These are phyloP conservation scores for Limnanthes douglasii DNA, from an alignment of 345 rosid species.

Conservation along the genomic window DNA sequence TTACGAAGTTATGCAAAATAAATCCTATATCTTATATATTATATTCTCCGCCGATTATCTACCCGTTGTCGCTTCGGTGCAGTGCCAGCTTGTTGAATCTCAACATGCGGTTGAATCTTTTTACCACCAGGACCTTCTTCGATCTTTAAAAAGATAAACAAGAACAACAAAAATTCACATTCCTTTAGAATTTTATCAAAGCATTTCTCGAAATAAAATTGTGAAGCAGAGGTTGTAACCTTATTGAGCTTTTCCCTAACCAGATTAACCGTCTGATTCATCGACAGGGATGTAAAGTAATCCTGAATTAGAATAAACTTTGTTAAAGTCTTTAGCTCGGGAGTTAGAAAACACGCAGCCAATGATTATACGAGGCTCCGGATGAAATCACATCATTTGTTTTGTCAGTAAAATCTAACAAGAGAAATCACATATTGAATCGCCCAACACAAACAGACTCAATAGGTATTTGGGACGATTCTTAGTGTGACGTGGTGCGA, in stretches of 20 bases:
- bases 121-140: slow-evolving; percentile 20
- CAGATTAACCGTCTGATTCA: slow-evolving; percentile 62
- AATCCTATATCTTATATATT: slow-evolving; percentile 5
- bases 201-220: neutral
- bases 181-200: neutral
- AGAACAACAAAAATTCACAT: neutral
- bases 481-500: too few relatives aligned
- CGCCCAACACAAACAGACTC: neutral
- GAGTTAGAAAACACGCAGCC: neutral
- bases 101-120: slow-evolving; percentile 40
- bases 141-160: slow-evolving; percentile 23
- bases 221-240: slow-evolving; percentile 21
- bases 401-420: neutral
- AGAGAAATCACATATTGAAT: neutral
- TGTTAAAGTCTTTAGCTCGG: neutral
- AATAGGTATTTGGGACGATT: neutral
- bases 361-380: too few relatives aligned
- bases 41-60: slow-evolving; percentile 73
- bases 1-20: neutral
- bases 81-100: slow-evolving; percentile 25
- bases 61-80: slow-evolving; percentile 37
- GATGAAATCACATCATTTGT: neutral
- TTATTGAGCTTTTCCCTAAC: slow-evolving; percentile 74
- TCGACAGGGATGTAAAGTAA: slow-evolving; percentile 58
- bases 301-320: slow-evolving; percentile 30